Evolutionary conservation across 495 filamentous ascomycete species (phyloP), one percentile per base, ranked within the genome.

Genomic region (Melanomma pulvis-pyrius): DNA sequence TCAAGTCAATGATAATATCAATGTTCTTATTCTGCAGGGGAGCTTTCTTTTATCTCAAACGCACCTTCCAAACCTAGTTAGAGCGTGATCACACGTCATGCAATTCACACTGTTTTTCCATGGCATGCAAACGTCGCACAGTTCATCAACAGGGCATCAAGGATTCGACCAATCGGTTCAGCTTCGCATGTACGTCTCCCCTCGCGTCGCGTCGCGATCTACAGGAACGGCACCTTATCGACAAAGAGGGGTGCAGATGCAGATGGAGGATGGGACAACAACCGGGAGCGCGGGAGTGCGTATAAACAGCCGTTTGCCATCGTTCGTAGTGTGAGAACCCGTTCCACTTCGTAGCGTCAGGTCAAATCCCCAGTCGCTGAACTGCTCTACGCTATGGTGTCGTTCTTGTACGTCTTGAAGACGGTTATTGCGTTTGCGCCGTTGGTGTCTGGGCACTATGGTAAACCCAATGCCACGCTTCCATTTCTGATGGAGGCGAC

Each of bases 401-500:
- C 50, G 1, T 47, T 64, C 36, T 11, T 53, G 21, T 48, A 47
- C 17, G 13, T 57, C 15, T 25, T 19, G n/a, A 64, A 32, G 30
- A 22, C n/a, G 8, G 8, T 46, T n/a, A 24, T 57, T 7, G 61
- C 41, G 9, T 44, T 59, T 1, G 29, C 44, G 29, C n/a, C 44
- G 46, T 9, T 57, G 39, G 39, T 56, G 25, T 36, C 1, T 49
- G 61, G 25, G 25, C 34, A 50, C 17, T 49, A 34, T 19, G 34
- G 36, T 5, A 28, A 19, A 26, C 26, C 26, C 24, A 63, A 63
- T 26, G 61, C 13, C 3, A 59, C 65, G n/a, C 80, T 76, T 57
- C 81, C 80, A 36, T 71, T 67, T 13, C 69, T 88, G 28, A 74
- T 85, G 53, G 75, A 86, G 60, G 81, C 77, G 19, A 82, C 80